Evolutionary conservation across 2,329 filamentous ascomycete species (phyloP).

Genomic region (Uncinocarpus reesii): DNA sequence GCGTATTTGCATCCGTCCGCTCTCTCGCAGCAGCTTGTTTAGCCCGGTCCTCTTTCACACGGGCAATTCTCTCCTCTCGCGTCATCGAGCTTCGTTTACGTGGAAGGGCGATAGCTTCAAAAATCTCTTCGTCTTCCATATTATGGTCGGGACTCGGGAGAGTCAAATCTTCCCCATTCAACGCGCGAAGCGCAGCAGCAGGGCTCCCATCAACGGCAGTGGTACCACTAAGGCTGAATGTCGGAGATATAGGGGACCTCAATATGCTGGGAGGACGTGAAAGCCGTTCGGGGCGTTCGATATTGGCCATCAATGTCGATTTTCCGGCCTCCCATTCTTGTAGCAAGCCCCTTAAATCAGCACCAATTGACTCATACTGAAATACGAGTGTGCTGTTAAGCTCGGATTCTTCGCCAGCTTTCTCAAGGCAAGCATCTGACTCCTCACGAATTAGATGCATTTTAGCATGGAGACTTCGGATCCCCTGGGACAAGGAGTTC

Average conservation of each 20-base stretch:
- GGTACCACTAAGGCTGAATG: constrained; percentile 37
- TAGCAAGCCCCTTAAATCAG: constrained; percentile 69
- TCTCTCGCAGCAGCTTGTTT: constrained; percentile 61
- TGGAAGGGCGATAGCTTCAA: constrained; percentile 77
- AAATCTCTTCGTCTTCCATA: constrained; percentile 58
- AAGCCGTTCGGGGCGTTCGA: constrained; percentile 52
- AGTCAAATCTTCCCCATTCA: constrained; percentile 58
- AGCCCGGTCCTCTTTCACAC: constrained; percentile 77
- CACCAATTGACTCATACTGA: constrained; percentile 90
- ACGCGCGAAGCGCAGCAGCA: constrained; percentile 61
- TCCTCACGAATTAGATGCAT: constrained; percentile 86
- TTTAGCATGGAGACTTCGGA: constrained; percentile 86
- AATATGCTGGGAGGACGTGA: constrained; percentile 41
- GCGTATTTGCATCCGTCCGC: constrained; percentile 68
- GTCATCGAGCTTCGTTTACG: constrained; percentile 58
- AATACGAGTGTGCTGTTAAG: constrained; percentile 68
- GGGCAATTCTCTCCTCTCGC: constrained; percentile 75
- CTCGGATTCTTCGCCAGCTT: constrained; percentile 56
- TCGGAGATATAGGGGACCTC: constrained; percentile 36
- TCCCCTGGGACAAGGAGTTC: constrained; percentile 77
- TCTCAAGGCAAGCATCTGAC: constrained; percentile 67
- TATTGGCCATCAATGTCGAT: constrained; percentile 66
- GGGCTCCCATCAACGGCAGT: constrained; percentile 48
- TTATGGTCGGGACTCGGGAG: constrained; percentile 24
- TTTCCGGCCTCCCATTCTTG: constrained; percentile 82